These are phyloP conservation scores for Colletotrichum sp. DNA, from an alignment of 2,329 filamentous ascomycete species.

Conservation along the genomic window DNA sequence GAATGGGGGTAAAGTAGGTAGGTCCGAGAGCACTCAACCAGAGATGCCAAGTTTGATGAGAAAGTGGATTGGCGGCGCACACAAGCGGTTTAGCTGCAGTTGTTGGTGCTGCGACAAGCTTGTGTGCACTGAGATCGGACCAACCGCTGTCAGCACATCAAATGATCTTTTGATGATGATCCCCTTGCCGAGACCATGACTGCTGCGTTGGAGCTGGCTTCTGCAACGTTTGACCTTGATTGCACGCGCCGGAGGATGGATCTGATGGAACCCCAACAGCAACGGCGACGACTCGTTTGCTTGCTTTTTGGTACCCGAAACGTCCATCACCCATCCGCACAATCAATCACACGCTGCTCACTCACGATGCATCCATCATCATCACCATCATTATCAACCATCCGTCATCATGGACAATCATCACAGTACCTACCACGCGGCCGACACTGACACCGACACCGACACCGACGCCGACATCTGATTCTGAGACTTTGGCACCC, in stretches of 20 bases:
- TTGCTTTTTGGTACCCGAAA: background rate
- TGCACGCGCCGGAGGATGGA: background rate
- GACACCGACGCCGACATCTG: background rate
- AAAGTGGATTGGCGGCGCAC: slow-evolving; percentile 6
- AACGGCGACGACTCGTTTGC: background rate
- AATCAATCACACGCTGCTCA: background rate
- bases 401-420: background rate
- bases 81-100: slow-evolving; percentile 13
- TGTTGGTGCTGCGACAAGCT: slow-evolving; percentile 7
- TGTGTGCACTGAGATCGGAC: slow-evolving; percentile 6
- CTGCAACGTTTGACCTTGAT: slow-evolving; percentile 13
- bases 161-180: slow-evolving; percentile 17
- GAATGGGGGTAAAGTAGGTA: background rate
- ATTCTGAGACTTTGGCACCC: background rate
- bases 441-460: background rate
- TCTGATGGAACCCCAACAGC: background rate
- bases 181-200: slow-evolving; percentile 10
- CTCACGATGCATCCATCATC: background rate
- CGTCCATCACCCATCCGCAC: background rate
- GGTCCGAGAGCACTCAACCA: slow-evolving; percentile 10
- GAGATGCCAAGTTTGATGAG: slow-evolving; percentile 16
- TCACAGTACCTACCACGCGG: background rate
- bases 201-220: slow-evolving; percentile 8
- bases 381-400: background rate
- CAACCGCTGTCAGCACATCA: slow-evolving; percentile 17